Evolutionary conservation across 768 basidiomycete species (phyloP).

Genomic region (Tylopilus subfusipes): DNA sequence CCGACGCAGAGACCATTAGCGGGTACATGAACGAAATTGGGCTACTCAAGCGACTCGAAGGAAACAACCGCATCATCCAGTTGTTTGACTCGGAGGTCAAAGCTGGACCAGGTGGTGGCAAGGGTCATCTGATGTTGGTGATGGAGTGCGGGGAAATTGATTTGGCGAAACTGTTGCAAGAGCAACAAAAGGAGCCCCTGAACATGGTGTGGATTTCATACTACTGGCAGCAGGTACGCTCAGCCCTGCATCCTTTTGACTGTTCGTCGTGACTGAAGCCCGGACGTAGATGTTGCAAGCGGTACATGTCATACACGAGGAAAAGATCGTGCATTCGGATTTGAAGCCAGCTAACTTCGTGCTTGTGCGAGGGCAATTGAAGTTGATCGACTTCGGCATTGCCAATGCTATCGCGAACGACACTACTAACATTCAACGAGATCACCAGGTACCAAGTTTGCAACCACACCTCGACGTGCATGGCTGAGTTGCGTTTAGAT

Average conservation of each 20-base stretch:
- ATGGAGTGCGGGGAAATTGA: conserved; percentile 99
- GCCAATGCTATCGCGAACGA: conserved; percentile 98
- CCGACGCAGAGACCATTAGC: conserved; percentile 83
- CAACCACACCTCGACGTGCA: neutral
- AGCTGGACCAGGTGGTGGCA: conserved; percentile 56
- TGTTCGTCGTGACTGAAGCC: neutral
- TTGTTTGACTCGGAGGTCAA: conserved; percentile 89
- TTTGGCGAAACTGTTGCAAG: conserved; percentile 75
- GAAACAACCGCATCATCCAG: conserved; percentile 89
- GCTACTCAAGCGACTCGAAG: conserved; percentile 87
- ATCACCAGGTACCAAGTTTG: conserved; percentile 68
- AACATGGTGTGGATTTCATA: conserved; percentile 94
- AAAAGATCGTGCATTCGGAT: conserved; percentile 98
- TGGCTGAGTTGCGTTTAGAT: conserved; percentile 48
- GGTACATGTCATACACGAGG: conserved; percentile 97
- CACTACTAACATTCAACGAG: conserved; percentile 96
- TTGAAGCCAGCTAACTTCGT: conserved; percentile 99
- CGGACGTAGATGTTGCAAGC: conserved; percentile 86
- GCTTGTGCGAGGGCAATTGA: conserved; percentile 88
- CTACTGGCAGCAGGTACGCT: conserved; percentile 91
- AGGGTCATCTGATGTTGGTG: conserved; percentile 76
- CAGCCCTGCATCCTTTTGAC: neutral
- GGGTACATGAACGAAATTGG: conserved; percentile 97
- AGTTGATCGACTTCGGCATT: conserved; percentile 99
- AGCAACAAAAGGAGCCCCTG: conserved; percentile 78